Conservation (phyloP, 129 eudicot genomes). For the Escallonia herrerae region DNA sequence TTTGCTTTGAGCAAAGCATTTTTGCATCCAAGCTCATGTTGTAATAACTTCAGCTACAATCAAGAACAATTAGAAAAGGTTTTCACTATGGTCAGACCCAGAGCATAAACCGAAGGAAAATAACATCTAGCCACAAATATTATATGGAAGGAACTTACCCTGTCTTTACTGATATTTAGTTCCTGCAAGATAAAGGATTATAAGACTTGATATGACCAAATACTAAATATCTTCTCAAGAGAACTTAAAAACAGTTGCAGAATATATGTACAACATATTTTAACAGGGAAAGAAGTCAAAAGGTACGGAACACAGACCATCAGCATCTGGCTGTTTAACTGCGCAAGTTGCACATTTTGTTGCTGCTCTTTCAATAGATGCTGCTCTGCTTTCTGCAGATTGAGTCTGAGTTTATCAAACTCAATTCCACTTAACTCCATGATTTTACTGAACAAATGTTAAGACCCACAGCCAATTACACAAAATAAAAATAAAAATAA, state of each 20-base stretch:
- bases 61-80: conserved; percentile 14
- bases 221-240: background rate
- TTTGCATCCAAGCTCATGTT: conserved; percentile 62
- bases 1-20: conserved; percentile 39
- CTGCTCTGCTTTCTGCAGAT: conserved; percentile 24
- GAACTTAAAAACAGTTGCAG: background rate
- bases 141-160: conserved; percentile 29
- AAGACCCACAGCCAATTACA: conserved; percentile 11
- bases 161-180: conserved; percentile 51
- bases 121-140: background rate
- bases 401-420: conserved; percentile 48
- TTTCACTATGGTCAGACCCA: background rate
- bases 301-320: conserved; percentile 36
- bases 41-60: conserved; percentile 42
- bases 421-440: conserved; percentile 57
- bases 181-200: conserved; percentile 35
- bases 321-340: conserved; percentile 49
- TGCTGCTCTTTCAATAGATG: conserved; percentile 53
- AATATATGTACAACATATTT: background rate
- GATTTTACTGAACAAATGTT: conserved; percentile 36
- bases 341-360: conserved; percentile 66
- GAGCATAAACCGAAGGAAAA: background rate
- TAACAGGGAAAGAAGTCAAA: background rate
- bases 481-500: background rate
- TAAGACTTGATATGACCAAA: background rate